A percentile compares a stretch with the other conserved stretches of the same genome.
Evolutionary conservation across 2,329 filamentous ascomycete species (phyloP).

Genomic region (Coniochaeta sp.): DNA sequence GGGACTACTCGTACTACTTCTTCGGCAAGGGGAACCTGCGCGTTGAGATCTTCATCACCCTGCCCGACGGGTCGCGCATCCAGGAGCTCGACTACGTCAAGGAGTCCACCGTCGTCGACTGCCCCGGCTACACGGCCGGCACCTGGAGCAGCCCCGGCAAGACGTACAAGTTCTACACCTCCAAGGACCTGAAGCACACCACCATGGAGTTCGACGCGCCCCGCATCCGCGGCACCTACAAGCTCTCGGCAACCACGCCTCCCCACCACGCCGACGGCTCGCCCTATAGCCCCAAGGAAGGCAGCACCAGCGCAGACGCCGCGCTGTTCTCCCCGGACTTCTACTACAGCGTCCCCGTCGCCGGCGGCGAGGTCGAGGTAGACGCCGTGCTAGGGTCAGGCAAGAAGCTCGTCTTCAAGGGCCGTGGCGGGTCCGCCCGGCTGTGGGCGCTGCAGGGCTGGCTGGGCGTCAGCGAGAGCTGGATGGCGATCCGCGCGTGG

Average conservation of each 20-base stretch:
- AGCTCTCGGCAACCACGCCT: not conserved
- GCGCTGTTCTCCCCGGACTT: not conserved
- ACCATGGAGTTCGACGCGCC: not conserved
- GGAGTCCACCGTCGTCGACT: conserved; percentile 4
- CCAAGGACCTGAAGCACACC: conserved; percentile 2
- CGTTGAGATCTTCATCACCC: conserved; percentile 5
- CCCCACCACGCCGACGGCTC: conserved; percentile 2
- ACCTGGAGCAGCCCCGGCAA: conserved; percentile 1
- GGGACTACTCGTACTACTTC: conserved; percentile 6
- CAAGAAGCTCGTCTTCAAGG: not conserved
- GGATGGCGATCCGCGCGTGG: not conserved
- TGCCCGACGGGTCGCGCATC: conserved; percentile 3
- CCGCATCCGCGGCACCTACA: conserved; percentile 1
- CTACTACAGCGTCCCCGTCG: conserved; percentile 4
- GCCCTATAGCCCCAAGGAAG: not conserved
- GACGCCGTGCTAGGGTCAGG: not conserved
- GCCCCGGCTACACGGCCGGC: not conserved
- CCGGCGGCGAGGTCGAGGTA: conserved; percentile 3
- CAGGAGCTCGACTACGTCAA: conserved; percentile 7
- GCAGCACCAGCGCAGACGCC: not conserved
- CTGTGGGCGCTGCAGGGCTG: conserved; percentile 1
- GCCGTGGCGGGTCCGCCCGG: not conserved
- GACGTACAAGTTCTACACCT: conserved; percentile 1
- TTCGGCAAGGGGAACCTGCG: conserved; percentile 9
- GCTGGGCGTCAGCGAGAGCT: conserved; percentile 2